These are phyloP conservation scores for Mollisiaceae sp. DNA, from an alignment of 2,329 filamentous ascomycete species.

Conservation along the genomic window DNA sequence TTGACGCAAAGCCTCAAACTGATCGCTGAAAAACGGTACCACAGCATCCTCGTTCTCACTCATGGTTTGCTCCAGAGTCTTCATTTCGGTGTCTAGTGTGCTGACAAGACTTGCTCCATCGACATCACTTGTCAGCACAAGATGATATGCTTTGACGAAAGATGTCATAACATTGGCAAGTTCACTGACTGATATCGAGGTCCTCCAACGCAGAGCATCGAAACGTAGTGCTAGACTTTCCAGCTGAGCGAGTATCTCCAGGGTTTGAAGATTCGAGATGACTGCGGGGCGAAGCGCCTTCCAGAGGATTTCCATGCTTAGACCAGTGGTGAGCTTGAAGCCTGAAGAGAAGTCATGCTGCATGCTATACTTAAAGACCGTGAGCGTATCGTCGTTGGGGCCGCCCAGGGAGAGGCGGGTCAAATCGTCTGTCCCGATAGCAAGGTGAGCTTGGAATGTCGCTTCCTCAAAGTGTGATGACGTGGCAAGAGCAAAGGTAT, in stretches of 20 bases:
- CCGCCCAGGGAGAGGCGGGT: constrained; percentile 10
- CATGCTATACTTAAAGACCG: constrained; percentile 47
- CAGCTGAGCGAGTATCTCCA: constrained; percentile 56
- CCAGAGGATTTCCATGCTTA: constrained; percentile 84
- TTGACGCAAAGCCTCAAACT: constrained; percentile 64
- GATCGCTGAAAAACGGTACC: constrained; percentile 55
- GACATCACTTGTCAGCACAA: constrained; percentile 53
- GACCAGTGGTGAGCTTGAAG: constrained; percentile 75
- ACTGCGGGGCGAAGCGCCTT: constrained; percentile 68
- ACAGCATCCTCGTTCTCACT: constrained; percentile 49
- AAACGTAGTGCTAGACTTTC: constrained; percentile 63
- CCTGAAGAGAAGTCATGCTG: constrained; percentile 67
- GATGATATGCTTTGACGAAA: constrained; percentile 59
- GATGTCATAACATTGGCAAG: constrained; percentile 59
- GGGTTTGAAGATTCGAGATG: constrained; percentile 51
- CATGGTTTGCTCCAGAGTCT: constrained; percentile 53
- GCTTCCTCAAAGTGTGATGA: constrained; percentile 62
- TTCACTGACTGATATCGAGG: constrained; percentile 55
- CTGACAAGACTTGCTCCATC: constrained; percentile 49
- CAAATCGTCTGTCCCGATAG: constrained; percentile 43
- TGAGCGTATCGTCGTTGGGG: constrained; percentile 5
- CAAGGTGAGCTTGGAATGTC: constrained; percentile 66
- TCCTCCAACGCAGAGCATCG: constrained; percentile 65
- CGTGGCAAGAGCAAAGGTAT: constrained; percentile 56
- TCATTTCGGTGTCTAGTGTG: constrained; percentile 57